Evolutionary conservation across 129 eudicot species (phyloP).

Genomic region (Pittosporum tobira): DNA sequence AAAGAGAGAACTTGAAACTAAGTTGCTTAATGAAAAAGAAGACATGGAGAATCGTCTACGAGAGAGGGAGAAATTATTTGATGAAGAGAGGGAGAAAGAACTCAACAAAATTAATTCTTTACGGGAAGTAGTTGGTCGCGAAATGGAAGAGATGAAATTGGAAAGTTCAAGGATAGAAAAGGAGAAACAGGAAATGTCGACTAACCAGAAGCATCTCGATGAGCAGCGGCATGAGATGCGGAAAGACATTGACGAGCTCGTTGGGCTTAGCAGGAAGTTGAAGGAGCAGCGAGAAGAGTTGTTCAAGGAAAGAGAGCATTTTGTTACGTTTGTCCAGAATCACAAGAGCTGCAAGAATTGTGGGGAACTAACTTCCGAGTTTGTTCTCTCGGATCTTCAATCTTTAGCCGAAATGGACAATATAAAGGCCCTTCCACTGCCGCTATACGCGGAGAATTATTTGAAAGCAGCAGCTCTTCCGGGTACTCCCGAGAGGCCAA

Average conservation of each 20-base stretch:
- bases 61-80: constrained; percentile 50
- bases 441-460: constrained; percentile 47
- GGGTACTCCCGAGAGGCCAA: constrained; percentile 32
- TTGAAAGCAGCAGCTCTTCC: constrained; percentile 37
- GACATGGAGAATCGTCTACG: constrained; percentile 41
- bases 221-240: constrained; percentile 58
- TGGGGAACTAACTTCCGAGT: constrained; percentile 61
- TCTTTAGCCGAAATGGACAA: constrained; percentile 37
- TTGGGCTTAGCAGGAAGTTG: constrained; percentile 62
- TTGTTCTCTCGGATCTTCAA: constrained; percentile 65
- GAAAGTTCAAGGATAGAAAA: constrained; percentile 56
- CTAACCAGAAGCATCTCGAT: constrained; percentile 60
- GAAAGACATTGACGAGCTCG: constrained; percentile 71
- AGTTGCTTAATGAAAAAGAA: constrained; percentile 37
- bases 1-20: constrained; percentile 58
- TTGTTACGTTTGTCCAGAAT: constrained; percentile 60
- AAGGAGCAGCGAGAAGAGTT: constrained; percentile 81
- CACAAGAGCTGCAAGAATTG: constrained; percentile 61
- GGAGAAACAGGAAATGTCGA: constrained; percentile 45
- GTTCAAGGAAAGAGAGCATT: constrained; percentile 65
- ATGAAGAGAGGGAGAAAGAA: constrained; percentile 59
- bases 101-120: constrained; percentile 38
- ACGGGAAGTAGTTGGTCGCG: constrained; percentile 58
- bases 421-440: constrained; percentile 45
- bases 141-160: constrained; percentile 73